phyloP scores from a whole-genome alignment of 2,329 filamentous ascomycete genomes.

The Rhynchosporium agropyri region DNA sequence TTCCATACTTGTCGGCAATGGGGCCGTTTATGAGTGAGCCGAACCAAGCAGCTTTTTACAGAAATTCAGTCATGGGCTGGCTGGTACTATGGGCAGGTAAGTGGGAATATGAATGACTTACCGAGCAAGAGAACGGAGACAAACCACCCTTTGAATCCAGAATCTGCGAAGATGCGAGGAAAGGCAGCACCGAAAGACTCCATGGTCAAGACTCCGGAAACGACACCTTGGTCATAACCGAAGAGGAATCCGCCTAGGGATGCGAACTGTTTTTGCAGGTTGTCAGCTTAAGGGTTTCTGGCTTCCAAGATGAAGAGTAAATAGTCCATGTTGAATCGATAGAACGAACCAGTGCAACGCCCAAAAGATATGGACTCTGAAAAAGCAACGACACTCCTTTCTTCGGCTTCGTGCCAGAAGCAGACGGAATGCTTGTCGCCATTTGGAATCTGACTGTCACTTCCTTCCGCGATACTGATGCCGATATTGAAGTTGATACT shows the following conservation, averaged over 20 bases:
- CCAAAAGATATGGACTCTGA: constrained; percentile 21
- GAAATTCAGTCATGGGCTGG: too few relatives aligned
- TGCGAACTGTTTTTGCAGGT: constrained; percentile 42
- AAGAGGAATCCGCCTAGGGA: constrained; percentile 49
- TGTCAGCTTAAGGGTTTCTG: neutral
- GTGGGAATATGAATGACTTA: constrained; percentile 28
- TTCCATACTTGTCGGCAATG: constrained; percentile 41
- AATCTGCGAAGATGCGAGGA: constrained; percentile 48
- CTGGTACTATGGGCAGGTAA: neutral
- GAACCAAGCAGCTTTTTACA: constrained; percentile 49
- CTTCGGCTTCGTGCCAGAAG: constrained; percentile 9
- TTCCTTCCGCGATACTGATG: too few relatives aligned
- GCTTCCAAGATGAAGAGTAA: neutral
- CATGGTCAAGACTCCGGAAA: constrained; percentile 51
- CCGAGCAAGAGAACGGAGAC: constrained; percentile 52
- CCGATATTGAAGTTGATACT: too few relatives aligned
- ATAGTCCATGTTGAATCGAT: too few relatives aligned
- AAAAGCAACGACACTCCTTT: constrained; percentile 22
- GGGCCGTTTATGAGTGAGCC: constrained; percentile 50
- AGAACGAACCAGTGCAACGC: constrained; percentile 12
- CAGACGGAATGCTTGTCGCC: neutral
- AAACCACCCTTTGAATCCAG: constrained; percentile 55
- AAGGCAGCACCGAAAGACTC: constrained; percentile 47
- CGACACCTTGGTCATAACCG: constrained; percentile 52
- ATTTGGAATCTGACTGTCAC: too few relatives aligned